phyloP scores from a whole-genome alignment of 345 rosid genomes.

The Salix exigua region DNA sequence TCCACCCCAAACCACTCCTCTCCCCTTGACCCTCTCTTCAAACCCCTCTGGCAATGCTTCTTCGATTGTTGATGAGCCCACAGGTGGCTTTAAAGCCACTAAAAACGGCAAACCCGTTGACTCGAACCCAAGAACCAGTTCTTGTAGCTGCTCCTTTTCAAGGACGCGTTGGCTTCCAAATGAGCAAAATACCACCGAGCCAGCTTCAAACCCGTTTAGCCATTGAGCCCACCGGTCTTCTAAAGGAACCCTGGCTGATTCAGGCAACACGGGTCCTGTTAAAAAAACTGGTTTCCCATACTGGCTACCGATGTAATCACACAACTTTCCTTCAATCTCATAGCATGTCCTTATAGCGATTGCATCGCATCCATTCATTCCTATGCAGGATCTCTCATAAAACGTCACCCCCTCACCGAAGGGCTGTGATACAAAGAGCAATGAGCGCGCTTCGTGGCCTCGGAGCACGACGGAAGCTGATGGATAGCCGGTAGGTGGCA shows the following conservation, averaged over 20 bases:
- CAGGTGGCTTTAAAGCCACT: conserved; percentile 52
- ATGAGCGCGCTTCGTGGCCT: conserved; percentile 36
- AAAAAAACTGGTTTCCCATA: conserved; percentile 42
- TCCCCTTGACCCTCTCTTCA: conserved; percentile 47
- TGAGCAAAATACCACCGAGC: conserved; percentile 58
- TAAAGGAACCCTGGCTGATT: conserved; percentile 13
- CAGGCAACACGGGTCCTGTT: conserved; percentile 59
- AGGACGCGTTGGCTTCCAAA: conserved; percentile 62
- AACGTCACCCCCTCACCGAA: conserved; percentile 53
- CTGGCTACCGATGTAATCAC: conserved; percentile 53
- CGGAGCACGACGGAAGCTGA: conserved; percentile 44
- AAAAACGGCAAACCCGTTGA: conserved; percentile 53
- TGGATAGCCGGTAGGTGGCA: conserved; percentile 58
- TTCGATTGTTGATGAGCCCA: conserved; percentile 41
- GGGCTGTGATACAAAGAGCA: conserved; percentile 41
- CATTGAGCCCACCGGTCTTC: conserved; percentile 57
- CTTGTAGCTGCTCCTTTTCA: conserved; percentile 59
- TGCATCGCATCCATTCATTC: conserved; percentile 49
- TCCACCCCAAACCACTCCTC: conserved; percentile 22
- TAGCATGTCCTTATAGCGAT: conserved; percentile 62
- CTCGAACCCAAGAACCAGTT: conserved; percentile 61
- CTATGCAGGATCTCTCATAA: conserved; percentile 36
- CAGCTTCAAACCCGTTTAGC: conserved; percentile 43
- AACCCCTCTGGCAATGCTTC: conserved; percentile 77
- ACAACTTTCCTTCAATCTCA: conserved; percentile 56